Evolutionary conservation across 345 rosid species (phyloP).

Genomic region (Arabis alpina): DNA sequence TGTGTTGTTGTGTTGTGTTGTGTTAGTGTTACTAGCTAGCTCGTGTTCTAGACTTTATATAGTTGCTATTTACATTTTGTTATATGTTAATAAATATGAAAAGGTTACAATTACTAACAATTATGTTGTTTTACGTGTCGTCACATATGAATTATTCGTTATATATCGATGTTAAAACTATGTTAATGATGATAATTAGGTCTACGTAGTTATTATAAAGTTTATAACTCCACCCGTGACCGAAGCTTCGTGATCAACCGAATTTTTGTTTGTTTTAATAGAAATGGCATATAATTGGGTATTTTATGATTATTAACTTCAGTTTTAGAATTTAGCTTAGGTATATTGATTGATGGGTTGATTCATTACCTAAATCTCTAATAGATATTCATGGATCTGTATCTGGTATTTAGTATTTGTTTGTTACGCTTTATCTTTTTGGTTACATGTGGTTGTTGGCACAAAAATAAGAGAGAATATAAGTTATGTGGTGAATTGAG

Average conservation of each 20-base stretch:
- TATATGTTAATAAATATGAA: constrained; percentile 21
- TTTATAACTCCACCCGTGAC: constrained; percentile 33
- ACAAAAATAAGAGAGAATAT: constrained; percentile 12
- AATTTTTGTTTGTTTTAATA: constrained; percentile 12
- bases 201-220: not conserved
- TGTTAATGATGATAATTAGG: constrained; percentile 18
- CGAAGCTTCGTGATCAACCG: constrained; percentile 38
- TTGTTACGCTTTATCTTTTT: constrained; percentile 30
- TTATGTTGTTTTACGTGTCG: constrained; percentile 29
- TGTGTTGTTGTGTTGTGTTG: not conserved
- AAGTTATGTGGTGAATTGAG: constrained; percentile 19
- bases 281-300: constrained; percentile 14
- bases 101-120: constrained; percentile 10
- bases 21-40: constrained; percentile 17
- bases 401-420: constrained; percentile 28
- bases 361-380: constrained; percentile 9
- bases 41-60: constrained; percentile 27
- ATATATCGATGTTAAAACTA: constrained; percentile 19
- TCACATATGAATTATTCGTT: not conserved
- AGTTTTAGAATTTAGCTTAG: not conserved
- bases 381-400: constrained; percentile 18
- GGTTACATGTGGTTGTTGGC: constrained; percentile 38
- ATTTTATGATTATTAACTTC: constrained; percentile 12
- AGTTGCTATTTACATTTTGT: constrained; percentile 13
- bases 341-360: constrained; percentile 3